phyloP scores from a whole-genome alignment of 768 basidiomycete genomes.

The Imleria badia region DNA sequence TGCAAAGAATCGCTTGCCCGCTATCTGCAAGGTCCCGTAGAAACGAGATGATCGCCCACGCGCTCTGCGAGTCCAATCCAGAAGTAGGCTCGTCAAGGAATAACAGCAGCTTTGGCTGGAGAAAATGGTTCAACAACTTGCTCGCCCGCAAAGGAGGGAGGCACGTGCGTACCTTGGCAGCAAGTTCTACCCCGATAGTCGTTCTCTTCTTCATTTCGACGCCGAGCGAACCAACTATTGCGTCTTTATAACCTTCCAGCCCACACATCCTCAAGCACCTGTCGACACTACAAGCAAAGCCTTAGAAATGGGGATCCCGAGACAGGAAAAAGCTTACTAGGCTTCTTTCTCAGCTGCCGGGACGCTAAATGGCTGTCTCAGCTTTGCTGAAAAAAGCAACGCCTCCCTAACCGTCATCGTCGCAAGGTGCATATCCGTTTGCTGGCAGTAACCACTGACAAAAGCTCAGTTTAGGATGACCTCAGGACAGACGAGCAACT shows the following conservation, averaged over 20 bases:
- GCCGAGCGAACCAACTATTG: slow-evolving; percentile 63
- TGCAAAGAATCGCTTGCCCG: slow-evolving; percentile 92
- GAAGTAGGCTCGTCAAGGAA: slow-evolving; percentile 92
- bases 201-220: slow-evolving; percentile 78
- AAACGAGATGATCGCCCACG: slow-evolving; percentile 80
- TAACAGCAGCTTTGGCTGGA: slow-evolving; percentile 70
- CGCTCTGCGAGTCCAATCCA: slow-evolving; percentile 83
- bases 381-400: slow-evolving; percentile 71
- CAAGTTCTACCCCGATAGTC: slow-evolving; percentile 85
- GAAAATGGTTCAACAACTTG: neutral
- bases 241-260: slow-evolving; percentile 62
- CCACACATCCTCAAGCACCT: slow-evolving; percentile 62
- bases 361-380: slow-evolving; percentile 72
- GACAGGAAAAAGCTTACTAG: slow-evolving; percentile 49
- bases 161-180: slow-evolving; percentile 58
- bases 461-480: neutral
- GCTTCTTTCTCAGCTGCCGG: slow-evolving; percentile 71
- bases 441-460: slow-evolving; percentile 78
- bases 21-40: slow-evolving; percentile 72
- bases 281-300: slow-evolving; percentile 43
- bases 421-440: slow-evolving; percentile 77
- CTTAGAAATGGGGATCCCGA: neutral
- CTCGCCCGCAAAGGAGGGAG: fast-evolving
- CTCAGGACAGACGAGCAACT: neutral
- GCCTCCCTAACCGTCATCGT: slow-evolving; percentile 80